Evolutionary conservation across 2,329 filamentous ascomycete species (phyloP), one percentile per base, ranked within the genome.

Genomic region (Talaromyces sp.): DNA sequence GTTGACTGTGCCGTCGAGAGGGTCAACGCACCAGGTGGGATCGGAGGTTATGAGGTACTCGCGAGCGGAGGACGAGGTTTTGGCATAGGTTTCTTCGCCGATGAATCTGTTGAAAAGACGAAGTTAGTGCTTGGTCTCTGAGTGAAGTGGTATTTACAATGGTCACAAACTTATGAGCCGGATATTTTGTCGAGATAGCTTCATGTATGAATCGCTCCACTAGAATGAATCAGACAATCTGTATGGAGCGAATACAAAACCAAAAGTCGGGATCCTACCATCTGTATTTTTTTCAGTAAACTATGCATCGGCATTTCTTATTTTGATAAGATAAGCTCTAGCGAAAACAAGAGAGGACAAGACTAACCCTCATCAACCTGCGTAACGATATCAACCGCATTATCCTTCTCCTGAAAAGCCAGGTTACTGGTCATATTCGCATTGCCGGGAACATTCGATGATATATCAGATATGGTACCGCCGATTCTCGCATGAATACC

Each of bases 1-100:
- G 80, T 93, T 93, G 66, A 93, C 89, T 3, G 90, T 93, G 90
- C 64, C 90, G 72, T 93, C 90, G 33, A 93, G 83, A 10, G 90
- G 90, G 75, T 93, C 90, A 47, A 93, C 84, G 71, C 88, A 87
- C 90, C 90, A 93, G 37, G 90, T 92, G 50, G 90, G 90, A 0
- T 78, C 70, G 45, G 78, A 78, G 33, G 49, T 56, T 52, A 56
- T 63, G 5, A 92, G 83, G 72, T 92, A 93, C 54, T 87, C 81
- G 70, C 88, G 86, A 0, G 58, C 50, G 22, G 57, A 57, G 24
- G 89, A 88, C 31, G 85, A 74, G 43, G 89, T 87, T 71, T 88
- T 87, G 50, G 88, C 89, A 74, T 93, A 93, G 0, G 86, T 86
- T 75, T 93, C 90, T 77, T 93, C 90, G 67, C 90, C 90, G 43